A percentile compares a stretch with the other conserved stretches of the same genome.
These are phyloP conservation scores for Penicillium samsonianum DNA, from an alignment of 495 filamentous ascomycete genomes.

Conservation along the genomic window DNA sequence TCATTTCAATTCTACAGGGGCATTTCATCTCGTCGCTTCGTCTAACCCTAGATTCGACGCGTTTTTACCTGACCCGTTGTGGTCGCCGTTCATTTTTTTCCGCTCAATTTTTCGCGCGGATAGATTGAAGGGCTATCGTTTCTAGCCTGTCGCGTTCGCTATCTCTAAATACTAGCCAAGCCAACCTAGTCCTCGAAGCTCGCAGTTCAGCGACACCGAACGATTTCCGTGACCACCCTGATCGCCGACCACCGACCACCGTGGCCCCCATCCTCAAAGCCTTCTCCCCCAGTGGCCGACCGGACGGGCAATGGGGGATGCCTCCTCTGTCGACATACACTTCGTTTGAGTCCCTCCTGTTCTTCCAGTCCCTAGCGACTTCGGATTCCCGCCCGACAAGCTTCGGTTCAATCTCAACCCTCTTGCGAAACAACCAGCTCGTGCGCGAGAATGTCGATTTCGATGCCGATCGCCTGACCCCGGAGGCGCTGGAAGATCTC, in stretches of 20 bases:
- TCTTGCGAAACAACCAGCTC: slow-evolving; percentile 68
- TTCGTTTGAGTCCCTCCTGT: slow-evolving; percentile 81
- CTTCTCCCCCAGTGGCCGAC: slow-evolving; percentile 44
- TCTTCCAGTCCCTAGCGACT: slow-evolving; percentile 79
- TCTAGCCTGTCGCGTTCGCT: slow-evolving; percentile 12
- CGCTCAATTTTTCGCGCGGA: slow-evolving; percentile 8
- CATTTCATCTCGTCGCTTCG: slow-evolving; percentile 1
- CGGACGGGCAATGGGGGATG: slow-evolving; percentile 52
- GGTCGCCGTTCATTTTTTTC: slow-evolving; percentile 8
- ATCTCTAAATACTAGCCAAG: background rate
- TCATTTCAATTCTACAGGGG: background rate
- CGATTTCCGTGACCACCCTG: slow-evolving; percentile 16
- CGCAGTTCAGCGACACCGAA: slow-evolving; percentile 17
- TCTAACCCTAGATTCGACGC: background rate
- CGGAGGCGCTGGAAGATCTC: slow-evolving; percentile 74
- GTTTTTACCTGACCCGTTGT: slow-evolving; percentile 1
- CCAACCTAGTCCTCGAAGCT: background rate
- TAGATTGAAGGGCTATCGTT: slow-evolving; percentile 12
- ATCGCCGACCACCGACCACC: slow-evolving; percentile 36
- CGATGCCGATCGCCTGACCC: slow-evolving; percentile 70
- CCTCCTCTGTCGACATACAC: slow-evolving; percentile 68
- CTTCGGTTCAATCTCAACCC: slow-evolving; percentile 72
- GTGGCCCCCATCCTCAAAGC: slow-evolving; percentile 47
- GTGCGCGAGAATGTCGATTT: slow-evolving; percentile 67
- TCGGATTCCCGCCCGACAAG: slow-evolving; percentile 63